Evolutionary conservation across 1,284 basidiomycete species (phyloP).

Genomic region (Naganishia sp.): DNA sequence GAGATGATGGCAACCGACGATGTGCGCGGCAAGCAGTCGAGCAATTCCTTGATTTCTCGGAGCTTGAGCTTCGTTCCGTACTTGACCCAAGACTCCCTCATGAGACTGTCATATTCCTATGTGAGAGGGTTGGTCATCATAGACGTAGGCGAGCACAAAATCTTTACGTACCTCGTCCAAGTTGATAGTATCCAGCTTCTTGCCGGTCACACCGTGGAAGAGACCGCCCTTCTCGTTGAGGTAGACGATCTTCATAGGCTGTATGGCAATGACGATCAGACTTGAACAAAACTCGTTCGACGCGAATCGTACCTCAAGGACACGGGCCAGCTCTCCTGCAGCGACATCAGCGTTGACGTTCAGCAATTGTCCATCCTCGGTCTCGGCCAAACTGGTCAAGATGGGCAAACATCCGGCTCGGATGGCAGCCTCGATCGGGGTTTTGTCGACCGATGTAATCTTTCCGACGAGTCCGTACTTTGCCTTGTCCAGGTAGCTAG

Average conservation of each 20-base stretch:
- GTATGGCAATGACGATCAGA: not conserved
- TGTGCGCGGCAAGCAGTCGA: slow-evolving; percentile 95
- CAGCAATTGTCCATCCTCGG: slow-evolving; percentile 85
- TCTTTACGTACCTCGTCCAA: slow-evolving; percentile 75
- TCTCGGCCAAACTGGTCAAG: slow-evolving; percentile 87
- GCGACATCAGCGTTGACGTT: slow-evolving; percentile 98
- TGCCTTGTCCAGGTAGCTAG: slow-evolving; percentile 87
- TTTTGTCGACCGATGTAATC: slow-evolving; percentile 88
- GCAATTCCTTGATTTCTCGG: slow-evolving; percentile 97
- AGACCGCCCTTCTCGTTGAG: slow-evolving; percentile 98
- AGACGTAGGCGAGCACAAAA: not conserved
- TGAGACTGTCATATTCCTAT: slow-evolving; percentile 90
- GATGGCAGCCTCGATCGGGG: slow-evolving; percentile 91
- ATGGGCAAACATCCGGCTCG: slow-evolving; percentile 90
- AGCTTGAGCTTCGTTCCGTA: slow-evolving; percentile 99
- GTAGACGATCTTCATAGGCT: slow-evolving; percentile 97
- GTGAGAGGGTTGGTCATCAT: not conserved
- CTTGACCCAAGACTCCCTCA: slow-evolving; percentile 99
- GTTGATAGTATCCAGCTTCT: slow-evolving; percentile 94
- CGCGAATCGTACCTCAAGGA: slow-evolving; percentile 64
- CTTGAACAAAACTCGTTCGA: not conserved
- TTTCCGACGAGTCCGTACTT: slow-evolving; percentile 95
- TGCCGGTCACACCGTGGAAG: slow-evolving; percentile 93
- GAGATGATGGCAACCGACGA: slow-evolving; percentile 99
- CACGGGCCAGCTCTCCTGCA: slow-evolving; percentile 91